These are phyloP conservation scores for Penicillium canescens DNA, from an alignment of 495 filamentous ascomycete species.

Conservation along the genomic window DNA sequence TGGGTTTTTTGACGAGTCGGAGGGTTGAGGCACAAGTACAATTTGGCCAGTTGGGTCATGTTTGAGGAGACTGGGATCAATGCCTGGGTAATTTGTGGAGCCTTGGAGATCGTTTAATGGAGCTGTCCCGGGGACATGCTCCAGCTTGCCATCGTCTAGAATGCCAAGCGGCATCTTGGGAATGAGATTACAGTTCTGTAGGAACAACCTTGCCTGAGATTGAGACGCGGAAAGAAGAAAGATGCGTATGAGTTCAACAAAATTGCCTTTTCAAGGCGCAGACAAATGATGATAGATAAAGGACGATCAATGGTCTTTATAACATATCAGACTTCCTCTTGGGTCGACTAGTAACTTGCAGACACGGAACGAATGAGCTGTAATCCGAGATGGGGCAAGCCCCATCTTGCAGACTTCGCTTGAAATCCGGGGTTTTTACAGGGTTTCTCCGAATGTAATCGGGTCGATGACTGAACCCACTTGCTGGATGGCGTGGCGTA, in stretches of 20 bases:
- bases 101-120: slow-evolving; percentile 25
- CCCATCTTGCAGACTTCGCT: slow-evolving; percentile 8
- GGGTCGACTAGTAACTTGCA: too few relatives aligned
- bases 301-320: too few relatives aligned
- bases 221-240: background rate
- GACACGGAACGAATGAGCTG: background rate
- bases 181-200: background rate
- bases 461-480: too few relatives aligned
- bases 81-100: slow-evolving; percentile 24
- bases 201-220: too few relatives aligned
- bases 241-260: background rate
- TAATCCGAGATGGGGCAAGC: slow-evolving; percentile 10
- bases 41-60: slow-evolving; percentile 43
- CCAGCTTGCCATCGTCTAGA: slow-evolving; percentile 59
- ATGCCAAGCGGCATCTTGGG: slow-evolving; percentile 70
- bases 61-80: slow-evolving; percentile 41
- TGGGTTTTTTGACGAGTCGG: slow-evolving; percentile 47
- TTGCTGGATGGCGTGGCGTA: too few relatives aligned
- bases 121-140: slow-evolving; percentile 63
- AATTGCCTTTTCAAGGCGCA: background rate
- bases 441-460: background rate
- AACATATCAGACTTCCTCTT: too few relatives aligned
- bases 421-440: slow-evolving; percentile 9
- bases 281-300: too few relatives aligned
- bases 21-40: slow-evolving; percentile 49